Evolutionary conservation across 208 protist species (phyloP).

Genomic region (Acanthamoeba triangularis): DNA sequence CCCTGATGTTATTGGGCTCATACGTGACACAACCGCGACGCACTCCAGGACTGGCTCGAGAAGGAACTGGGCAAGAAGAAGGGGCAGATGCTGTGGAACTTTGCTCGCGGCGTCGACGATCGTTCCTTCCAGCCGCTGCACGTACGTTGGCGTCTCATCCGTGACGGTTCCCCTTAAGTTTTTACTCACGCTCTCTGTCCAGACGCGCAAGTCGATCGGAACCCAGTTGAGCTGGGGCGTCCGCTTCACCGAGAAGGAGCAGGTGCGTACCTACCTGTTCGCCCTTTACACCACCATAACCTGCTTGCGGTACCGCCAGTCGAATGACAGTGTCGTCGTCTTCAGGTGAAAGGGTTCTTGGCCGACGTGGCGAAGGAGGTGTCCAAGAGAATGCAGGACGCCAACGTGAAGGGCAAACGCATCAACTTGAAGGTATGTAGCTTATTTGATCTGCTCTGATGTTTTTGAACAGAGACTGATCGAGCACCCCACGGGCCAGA

Average conservation of each 20-base stretch:
- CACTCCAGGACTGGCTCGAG: conserved; percentile 41
- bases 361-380: conserved; percentile 35
- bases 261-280: no score
- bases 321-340: no score
- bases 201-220: conserved; percentile 61
- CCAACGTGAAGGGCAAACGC: background rate
- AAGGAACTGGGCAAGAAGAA: conserved; percentile 65
- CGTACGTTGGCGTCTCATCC: background rate
- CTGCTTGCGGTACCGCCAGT: no score
- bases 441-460: background rate
- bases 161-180: background rate
- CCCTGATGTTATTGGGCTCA: no score
- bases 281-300: no score
- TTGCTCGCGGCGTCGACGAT: conserved; percentile 50
- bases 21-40: no score
- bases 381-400: conserved; percentile 47
- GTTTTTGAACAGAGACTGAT: background rate
- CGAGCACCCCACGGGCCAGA: background rate
- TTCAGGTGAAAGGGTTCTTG: background rate
- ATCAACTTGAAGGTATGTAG: conserved; percentile 13
- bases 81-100: conserved; percentile 67
- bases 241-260: conserved; percentile 21
- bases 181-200: no score
- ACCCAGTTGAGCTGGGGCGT: conserved; percentile 73
- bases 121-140: conserved; percentile 6